Conservation (phyloP, 2,329 filamentous ascomycete species). For the Macroventuria anomochaeta region DNA sequence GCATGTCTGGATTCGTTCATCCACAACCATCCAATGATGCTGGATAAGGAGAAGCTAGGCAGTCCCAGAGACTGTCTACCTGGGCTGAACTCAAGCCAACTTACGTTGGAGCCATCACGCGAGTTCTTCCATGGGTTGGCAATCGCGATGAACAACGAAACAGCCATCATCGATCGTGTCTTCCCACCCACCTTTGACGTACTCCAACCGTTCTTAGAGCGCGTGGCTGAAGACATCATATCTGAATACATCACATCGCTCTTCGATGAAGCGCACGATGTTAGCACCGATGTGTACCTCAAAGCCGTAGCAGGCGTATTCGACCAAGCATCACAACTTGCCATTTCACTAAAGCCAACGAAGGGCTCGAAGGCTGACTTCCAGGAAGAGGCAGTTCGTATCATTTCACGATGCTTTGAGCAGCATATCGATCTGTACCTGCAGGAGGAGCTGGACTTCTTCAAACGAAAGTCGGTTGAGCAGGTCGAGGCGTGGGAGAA, state of each 20-base stretch:
- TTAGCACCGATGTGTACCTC: conserved; percentile 77
- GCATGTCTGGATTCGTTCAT: conserved; percentile 85
- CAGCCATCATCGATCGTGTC: conserved; percentile 77
- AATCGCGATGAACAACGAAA: conserved; percentile 81
- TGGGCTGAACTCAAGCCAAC: conserved; percentile 64
- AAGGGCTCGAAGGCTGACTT: conserved; percentile 67
- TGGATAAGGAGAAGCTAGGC: conserved; percentile 72
- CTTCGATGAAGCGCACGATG: conserved; percentile 84
- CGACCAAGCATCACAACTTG: conserved; percentile 81
- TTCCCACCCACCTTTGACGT: conserved; percentile 76
- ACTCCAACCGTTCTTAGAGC: conserved; percentile 79
- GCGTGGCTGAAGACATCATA: conserved; percentile 80
- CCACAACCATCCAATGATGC: conserved; percentile 84
- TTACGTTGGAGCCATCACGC: conserved; percentile 81
- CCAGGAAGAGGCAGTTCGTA: conserved; percentile 68
- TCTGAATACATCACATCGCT: conserved; percentile 85
- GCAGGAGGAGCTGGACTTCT: conserved; percentile 87
- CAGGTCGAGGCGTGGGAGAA: conserved; percentile 89
- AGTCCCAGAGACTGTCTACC: conserved; percentile 84
- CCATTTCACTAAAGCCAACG: conserved; percentile 72
- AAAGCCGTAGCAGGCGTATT: conserved; percentile 88
- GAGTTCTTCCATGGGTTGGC: conserved; percentile 80
- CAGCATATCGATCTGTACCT: conserved; percentile 93
- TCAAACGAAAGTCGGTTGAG: conserved; percentile 75
- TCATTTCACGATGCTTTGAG: conserved; percentile 79